These are phyloP conservation scores for Vanrija sp. DNA, from an alignment of 1,284 basidiomycete species.

Conservation along the genomic window DNA sequence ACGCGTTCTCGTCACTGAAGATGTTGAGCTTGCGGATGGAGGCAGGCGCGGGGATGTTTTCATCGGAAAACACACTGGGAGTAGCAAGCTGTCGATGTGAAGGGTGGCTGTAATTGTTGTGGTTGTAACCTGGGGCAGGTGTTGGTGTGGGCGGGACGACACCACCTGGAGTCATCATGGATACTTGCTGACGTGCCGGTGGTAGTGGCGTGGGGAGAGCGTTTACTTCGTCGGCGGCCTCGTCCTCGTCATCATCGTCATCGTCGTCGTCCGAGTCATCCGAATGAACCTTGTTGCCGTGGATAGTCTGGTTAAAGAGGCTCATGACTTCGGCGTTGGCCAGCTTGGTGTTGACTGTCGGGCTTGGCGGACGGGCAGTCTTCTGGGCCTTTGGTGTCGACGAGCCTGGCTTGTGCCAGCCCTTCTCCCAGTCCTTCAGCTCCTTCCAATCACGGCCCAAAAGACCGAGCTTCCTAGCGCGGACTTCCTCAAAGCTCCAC, in stretches of 20 bases:
- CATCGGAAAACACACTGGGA: slow-evolving; percentile 20
- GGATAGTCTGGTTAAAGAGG: slow-evolving; percentile 79
- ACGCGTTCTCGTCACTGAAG: slow-evolving; percentile 31
- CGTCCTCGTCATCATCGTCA: slow-evolving; percentile 43
- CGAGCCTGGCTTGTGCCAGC: slow-evolving; percentile 45
- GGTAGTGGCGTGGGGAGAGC: slow-evolving; percentile 42
- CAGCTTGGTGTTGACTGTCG: slow-evolving; percentile 82
- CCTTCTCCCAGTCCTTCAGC: slow-evolving; percentile 42
- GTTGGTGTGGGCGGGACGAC: slow-evolving; percentile 50
- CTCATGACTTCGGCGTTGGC: slow-evolving; percentile 88
- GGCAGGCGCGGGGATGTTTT: slow-evolving; percentile 17
- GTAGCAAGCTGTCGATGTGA: too few relatives aligned
- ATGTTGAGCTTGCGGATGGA: slow-evolving; percentile 22
- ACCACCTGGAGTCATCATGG: slow-evolving; percentile 38
- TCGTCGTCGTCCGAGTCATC: slow-evolving; percentile 49
- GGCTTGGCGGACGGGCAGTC: slow-evolving; percentile 54
- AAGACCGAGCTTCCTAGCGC: slow-evolving; percentile 45
- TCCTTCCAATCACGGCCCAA: slow-evolving; percentile 42
- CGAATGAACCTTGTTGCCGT: slow-evolving; percentile 46
- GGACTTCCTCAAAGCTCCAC: slow-evolving; percentile 50
- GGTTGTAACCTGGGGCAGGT: slow-evolving; percentile 23
- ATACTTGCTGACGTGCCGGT: slow-evolving; percentile 5
- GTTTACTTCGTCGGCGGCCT: slow-evolving; percentile 30
- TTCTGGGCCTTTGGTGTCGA: slow-evolving; percentile 34
- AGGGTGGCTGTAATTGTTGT: too few relatives aligned